Conservation (phyloP, 345 rosid species). For the Salix brachista region DNA sequence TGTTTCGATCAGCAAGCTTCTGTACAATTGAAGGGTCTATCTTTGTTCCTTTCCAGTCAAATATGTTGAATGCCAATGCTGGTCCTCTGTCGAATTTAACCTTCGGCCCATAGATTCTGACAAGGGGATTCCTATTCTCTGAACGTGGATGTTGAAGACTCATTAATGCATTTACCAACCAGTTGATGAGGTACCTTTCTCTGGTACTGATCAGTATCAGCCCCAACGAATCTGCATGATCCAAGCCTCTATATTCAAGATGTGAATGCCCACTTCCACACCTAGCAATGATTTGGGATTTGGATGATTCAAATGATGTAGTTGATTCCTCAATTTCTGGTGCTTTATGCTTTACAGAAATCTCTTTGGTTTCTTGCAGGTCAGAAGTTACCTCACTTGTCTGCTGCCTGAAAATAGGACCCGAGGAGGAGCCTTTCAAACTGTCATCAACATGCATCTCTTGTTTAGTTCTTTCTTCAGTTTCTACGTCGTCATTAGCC, state of each 20-base stretch:
- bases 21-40: slow-evolving; percentile 63
- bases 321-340: slow-evolving; percentile 34
- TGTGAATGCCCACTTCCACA: slow-evolving; percentile 2
- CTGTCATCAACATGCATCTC: slow-evolving; percentile 6
- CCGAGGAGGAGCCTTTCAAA: slow-evolving; percentile 12
- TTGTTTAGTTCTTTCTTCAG: neutral
- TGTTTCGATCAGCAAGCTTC: slow-evolving; percentile 68
- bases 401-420: slow-evolving; percentile 6
- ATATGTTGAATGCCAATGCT: slow-evolving; percentile 65
- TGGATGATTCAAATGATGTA: slow-evolving; percentile 8
- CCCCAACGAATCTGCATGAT: slow-evolving; percentile 74
- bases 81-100: slow-evolving; percentile 47
- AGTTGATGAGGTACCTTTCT: slow-evolving; percentile 54
- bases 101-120: slow-evolving; percentile 70
- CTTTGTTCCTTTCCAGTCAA: slow-evolving; percentile 86
- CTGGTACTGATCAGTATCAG: slow-evolving; percentile 50
- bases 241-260: slow-evolving; percentile 56
- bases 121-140: slow-evolving; percentile 31
- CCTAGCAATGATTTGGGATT: neutral
- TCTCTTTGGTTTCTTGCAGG: slow-evolving; percentile 21
- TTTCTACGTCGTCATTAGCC: neutral
- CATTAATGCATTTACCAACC: slow-evolving; percentile 69
- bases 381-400: neutral
- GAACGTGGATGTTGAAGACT: slow-evolving; percentile 60
- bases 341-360: neutral